These are phyloP conservation scores for Brasilioporus rufonigricans DNA, from an alignment of 768 basidiomycete genomes.

Conservation along the genomic window DNA sequence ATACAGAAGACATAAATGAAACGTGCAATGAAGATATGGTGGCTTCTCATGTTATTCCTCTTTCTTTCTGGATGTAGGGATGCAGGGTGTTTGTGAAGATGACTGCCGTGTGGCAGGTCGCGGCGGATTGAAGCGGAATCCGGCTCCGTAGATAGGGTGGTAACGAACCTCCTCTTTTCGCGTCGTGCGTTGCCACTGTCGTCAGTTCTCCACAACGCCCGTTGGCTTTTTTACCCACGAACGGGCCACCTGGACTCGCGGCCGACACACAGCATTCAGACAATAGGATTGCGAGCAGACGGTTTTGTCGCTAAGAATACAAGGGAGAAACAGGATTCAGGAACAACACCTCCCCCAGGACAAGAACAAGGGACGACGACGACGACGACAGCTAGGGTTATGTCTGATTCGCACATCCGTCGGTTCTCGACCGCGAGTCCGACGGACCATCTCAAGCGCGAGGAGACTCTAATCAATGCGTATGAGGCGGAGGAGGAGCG, in stretches of 20 bases:
- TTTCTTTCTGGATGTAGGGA: too few species aligned
- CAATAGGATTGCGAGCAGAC: background rate
- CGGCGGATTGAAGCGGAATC: conserved; percentile 10
- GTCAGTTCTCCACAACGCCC: background rate
- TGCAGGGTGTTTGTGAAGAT: too few species aligned
- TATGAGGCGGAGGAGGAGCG: conserved; percentile 91
- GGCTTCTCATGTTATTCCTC: too few species aligned
- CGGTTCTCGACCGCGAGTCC: conserved; percentile 55
- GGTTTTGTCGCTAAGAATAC: background rate
- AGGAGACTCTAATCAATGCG: conserved; percentile 81
- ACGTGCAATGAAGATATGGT: too few species aligned
- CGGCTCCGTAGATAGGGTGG: conserved; percentile 12
- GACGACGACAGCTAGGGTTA: conserved; percentile 4
- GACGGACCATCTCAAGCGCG: conserved; percentile 44
- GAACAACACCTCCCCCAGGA: background rate
- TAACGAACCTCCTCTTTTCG: background rate
- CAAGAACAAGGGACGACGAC: background rate
- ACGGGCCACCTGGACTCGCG: background rate
- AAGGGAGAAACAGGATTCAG: background rate
- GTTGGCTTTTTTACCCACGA: background rate
- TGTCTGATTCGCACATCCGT: conserved; percentile 49
- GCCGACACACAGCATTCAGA: background rate
- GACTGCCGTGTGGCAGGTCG: background rate
- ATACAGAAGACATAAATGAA: too few species aligned
- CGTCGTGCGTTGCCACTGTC: background rate